Evolutionary conservation across 2,329 filamentous ascomycete species (phyloP), one percentile per base, ranked within the genome.

Genomic region (Colletotrichum viniferum): DNA sequence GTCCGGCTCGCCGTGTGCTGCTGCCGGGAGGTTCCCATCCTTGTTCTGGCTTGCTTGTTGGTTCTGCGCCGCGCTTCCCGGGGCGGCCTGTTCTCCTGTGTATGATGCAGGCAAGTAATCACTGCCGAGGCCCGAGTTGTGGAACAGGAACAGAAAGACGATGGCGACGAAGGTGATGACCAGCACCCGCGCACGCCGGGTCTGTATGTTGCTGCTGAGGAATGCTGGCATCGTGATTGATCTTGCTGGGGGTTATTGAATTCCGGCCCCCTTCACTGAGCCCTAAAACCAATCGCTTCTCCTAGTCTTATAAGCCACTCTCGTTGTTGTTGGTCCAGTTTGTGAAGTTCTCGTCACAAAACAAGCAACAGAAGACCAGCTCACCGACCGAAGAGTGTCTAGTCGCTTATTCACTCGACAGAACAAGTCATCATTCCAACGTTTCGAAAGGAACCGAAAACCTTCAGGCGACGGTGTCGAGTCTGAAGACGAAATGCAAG

Each of bases 151-250:
- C n/a, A 76, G 30, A 13, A 65, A 73, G n/a, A 74, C 7, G 12
- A 70, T 43, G 38, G 61, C 10, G 66, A 70, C 34, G 48, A 74
- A 21, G 52, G 74, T 30, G 36, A 74, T 55, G 60, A 48, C 34
- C 14, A 74, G 9, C 18, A 76, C 18, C 60, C 71, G 74, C 16
- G 52, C 66, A 60, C 74, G 74, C 8, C 71, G 58, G 10, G 58
- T 69, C 65, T 62, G 14, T 1, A 61, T 61, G 36, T 36, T 55
- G 65, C 74, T 60, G 60, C n/a, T 66, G 14, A 74, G 71, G 43
- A 76, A 74, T 28, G 74, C 65, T 4, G 74, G 71, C 74, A 76
- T 74, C n/a, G 30, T 65, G 38, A 34, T 32, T 5, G 52, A 24
- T 21, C 18, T 7, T 61, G n/a, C 13, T 16, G 61, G 6, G 60